These are phyloP conservation scores for Fimicolochytrium jonesii DNA, from an alignment of 192 early-diverging fungal species.

Conservation along the genomic window DNA sequence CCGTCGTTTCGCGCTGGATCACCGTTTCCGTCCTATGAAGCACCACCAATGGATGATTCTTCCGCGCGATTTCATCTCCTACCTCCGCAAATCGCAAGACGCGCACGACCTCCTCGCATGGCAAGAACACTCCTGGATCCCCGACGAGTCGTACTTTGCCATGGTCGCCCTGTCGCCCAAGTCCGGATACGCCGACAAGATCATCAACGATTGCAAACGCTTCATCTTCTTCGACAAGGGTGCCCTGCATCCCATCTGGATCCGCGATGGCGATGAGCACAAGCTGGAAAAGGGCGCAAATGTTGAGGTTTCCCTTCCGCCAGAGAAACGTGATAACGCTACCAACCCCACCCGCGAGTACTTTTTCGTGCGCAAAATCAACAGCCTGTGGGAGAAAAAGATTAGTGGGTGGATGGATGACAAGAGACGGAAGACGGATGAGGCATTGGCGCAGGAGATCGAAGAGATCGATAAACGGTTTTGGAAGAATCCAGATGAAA, in stretches of 20 bases:
- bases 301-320: constrained; percentile 4
- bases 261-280: constrained; percentile 18
- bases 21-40: constrained; percentile 30
- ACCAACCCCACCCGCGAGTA: neutral
- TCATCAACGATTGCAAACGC: constrained; percentile 35
- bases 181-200: constrained; percentile 3
- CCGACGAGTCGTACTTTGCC: constrained; percentile 41
- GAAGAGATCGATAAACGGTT: constrained; percentile 4
- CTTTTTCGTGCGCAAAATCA: constrained; percentile 27
- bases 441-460: constrained; percentile 22
- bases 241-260: constrained; percentile 31
- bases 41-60: constrained; percentile 53
- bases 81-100: constrained; percentile 26
- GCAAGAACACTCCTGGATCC: constrained; percentile 39
- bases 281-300: constrained; percentile 15
- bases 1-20: constrained; percentile 12
- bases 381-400: constrained; percentile 9
- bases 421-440: constrained; percentile 9
- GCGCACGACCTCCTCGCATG: constrained; percentile 35
- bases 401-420: constrained; percentile 22
- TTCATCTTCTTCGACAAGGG: constrained; percentile 25
- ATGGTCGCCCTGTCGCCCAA: constrained; percentile 21
- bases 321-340: neutral
- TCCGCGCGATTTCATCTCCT: constrained; percentile 24
- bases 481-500: neutral